These are phyloP conservation scores for Priceomyces carsonii DNA, from an alignment of 805 yeast species.

Conservation along the genomic window DNA sequence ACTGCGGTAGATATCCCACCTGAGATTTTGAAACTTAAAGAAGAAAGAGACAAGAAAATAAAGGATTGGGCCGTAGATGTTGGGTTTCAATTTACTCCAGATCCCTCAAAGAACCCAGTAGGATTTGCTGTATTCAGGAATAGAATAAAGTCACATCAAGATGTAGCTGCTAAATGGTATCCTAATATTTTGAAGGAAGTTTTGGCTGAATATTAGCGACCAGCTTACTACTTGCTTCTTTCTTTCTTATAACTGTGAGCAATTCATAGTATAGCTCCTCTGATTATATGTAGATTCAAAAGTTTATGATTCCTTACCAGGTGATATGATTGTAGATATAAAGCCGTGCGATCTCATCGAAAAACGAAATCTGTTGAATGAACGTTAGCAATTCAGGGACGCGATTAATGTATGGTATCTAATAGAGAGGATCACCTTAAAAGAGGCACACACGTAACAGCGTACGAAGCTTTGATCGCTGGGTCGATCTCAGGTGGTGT, in stretches of 20 bases:
- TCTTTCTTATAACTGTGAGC: no score
- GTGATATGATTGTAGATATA: no score
- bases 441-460: constrained; percentile 53
- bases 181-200: constrained; percentile 40
- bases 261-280: no score
- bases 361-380: no score
- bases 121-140: constrained; percentile 49
- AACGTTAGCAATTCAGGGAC: no score
- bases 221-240: no score
- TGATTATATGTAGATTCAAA: no score
- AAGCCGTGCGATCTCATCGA: no score
- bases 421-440: constrained; percentile 43
- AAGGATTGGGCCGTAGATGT: constrained; percentile 36
- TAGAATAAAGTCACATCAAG: constrained; percentile 45
- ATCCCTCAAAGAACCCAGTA: constrained; percentile 40
- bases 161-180: constrained; percentile 44
- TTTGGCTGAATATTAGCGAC: constrained; percentile 20
- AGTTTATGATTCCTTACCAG: no score
- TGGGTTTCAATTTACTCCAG: constrained; percentile 43
- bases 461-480: constrained; percentile 57
- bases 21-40: constrained; percentile 26
- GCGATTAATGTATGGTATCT: constrained; percentile 12
- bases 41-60: constrained; percentile 36
- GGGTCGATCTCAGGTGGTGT: constrained; percentile 72
- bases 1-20: constrained; percentile 31